Evolutionary conservation across 2,329 filamentous ascomycete genomes (phyloP).

Genomic region (Aspergillus awamori): DNA sequence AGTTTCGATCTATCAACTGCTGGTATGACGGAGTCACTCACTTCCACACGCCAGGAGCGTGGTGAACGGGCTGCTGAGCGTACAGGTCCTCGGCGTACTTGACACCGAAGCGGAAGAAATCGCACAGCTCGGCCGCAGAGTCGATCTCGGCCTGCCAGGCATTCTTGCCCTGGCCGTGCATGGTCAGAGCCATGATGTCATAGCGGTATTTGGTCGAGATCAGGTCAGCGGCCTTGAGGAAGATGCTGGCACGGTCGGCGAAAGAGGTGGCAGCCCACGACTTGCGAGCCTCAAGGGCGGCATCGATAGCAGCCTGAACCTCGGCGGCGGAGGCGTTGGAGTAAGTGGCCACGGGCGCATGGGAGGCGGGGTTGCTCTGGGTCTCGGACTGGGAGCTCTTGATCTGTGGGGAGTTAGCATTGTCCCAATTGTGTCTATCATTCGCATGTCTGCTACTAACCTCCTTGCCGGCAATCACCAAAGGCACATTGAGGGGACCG

Average conservation of each 20-base stretch:
- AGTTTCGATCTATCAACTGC: not conserved
- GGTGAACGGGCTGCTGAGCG: conserved; percentile 79
- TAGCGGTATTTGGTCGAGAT: conserved; percentile 92
- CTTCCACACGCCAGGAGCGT: conserved; percentile 87
- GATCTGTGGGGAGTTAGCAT: conserved; percentile 26
- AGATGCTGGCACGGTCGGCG: conserved; percentile 85
- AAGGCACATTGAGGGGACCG: conserved; percentile 74
- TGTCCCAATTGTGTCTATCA: not conserved
- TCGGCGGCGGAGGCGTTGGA: conserved; percentile 77
- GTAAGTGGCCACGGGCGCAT: conserved; percentile 79
- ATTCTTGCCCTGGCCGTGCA: conserved; percentile 97
- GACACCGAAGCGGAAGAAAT: conserved; percentile 91
- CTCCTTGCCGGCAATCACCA: conserved; percentile 81
- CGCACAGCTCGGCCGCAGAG: conserved; percentile 84
- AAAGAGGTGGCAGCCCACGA: conserved; percentile 87
- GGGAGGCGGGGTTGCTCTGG: conserved; percentile 82
- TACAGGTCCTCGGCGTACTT: conserved; percentile 92
- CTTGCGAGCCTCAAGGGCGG: conserved; percentile 81
- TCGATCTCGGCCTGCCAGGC: conserved; percentile 99
- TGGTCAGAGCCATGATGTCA: conserved; percentile 93
- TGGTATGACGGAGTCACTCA: conserved; percentile 32
- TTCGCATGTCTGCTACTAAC: conserved; percentile 49
- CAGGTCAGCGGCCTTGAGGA: conserved; percentile 93
- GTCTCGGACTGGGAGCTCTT: conserved; percentile 44
- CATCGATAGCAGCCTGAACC: conserved; percentile 77